Percentiles rank a stretch among this genome's conserved stretches.
These are phyloP conservation scores for Cryptococcus maquisensis DNA, from an alignment of 1,284 basidiomycete species.

Conservation along the genomic window DNA sequence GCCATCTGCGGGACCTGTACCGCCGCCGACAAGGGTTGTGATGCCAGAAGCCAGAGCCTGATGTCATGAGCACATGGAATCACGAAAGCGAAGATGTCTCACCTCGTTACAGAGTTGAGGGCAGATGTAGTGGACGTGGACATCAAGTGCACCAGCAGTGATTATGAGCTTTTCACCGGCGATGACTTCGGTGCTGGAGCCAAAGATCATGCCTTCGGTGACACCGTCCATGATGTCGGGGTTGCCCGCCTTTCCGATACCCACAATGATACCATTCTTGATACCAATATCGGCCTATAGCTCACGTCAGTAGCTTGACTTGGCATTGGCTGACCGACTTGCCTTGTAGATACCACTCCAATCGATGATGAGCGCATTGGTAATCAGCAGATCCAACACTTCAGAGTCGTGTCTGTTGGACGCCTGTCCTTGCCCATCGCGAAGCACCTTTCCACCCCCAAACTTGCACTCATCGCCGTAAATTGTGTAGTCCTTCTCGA, in stretches of 20 bases:
- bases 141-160: conserved; percentile 90
- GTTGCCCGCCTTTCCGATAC: conserved; percentile 95
- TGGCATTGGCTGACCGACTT: not conserved
- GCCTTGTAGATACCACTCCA: conserved; percentile 95
- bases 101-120: conserved; percentile 77
- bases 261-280: conserved; percentile 75
- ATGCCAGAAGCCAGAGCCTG: conserved; percentile 57
- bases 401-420: conserved; percentile 65
- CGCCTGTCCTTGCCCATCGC: conserved; percentile 96
- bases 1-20: conserved; percentile 87
- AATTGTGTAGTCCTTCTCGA: conserved; percentile 71
- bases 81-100: conserved; percentile 20
- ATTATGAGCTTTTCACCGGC: conserved; percentile 91
- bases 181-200: conserved; percentile 87
- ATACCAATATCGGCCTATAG: conserved; percentile 91
- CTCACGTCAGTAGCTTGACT: not conserved
- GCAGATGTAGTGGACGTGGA: conserved; percentile 89
- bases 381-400: conserved; percentile 85
- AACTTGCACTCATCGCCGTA: conserved; percentile 95
- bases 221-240: conserved; percentile 88
- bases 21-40: conserved; percentile 86
- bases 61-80: not conserved
- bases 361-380: conserved; percentile 90
- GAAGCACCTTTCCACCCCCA: conserved; percentile 88
- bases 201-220: conserved; percentile 68